Evolutionary conservation across 192 early-diverging fungal genomes (phyloP).

Genomic region (Backusella australiensis): DNA sequence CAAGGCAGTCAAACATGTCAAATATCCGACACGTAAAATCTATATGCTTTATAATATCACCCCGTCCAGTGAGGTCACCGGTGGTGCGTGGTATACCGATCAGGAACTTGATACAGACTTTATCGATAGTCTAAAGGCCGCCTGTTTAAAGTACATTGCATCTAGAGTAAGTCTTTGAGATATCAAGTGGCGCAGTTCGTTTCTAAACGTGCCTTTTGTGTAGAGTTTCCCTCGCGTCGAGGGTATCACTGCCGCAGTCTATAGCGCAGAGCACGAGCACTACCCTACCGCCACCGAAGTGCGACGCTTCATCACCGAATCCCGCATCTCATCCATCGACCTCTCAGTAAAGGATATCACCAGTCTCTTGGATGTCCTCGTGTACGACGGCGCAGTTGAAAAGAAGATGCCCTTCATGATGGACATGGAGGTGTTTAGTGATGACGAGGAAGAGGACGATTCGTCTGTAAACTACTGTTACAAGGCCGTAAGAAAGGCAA

Average conservation of each 20-base stretch:
- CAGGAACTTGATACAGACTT: constrained; percentile 90
- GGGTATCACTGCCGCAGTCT: constrained; percentile 45
- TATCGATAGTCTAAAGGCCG: constrained; percentile 72
- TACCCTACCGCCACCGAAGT: constrained; percentile 75
- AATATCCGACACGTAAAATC: constrained; percentile 84
- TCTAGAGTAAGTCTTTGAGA: constrained; percentile 39
- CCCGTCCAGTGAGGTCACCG: constrained; percentile 86
- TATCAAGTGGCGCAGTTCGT: too few species aligned
- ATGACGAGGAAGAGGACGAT: constrained; percentile 52
- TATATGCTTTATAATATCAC: constrained; percentile 86
- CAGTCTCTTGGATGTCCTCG: constrained; percentile 76
- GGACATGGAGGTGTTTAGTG: constrained; percentile 49
- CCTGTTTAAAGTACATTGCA: constrained; percentile 74
- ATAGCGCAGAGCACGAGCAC: constrained; percentile 56
- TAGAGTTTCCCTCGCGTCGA: constrained; percentile 60
- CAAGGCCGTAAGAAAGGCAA: constrained; percentile 55
- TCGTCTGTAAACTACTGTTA: constrained; percentile 62
- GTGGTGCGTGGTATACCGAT: constrained; percentile 92
- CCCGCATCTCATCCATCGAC: constrained; percentile 67
- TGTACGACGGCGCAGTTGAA: constrained; percentile 85
- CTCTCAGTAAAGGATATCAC: constrained; percentile 73
- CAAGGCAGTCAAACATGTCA: constrained; percentile 87
- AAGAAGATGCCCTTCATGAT: constrained; percentile 52
- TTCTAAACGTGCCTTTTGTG: too few species aligned
- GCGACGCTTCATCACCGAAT: constrained; percentile 67